Evolutionary conservation across 805 yeast genomes (phyloP), one percentile per base, ranked within the genome.

Genomic region (Pichia cabralensis): DNA sequence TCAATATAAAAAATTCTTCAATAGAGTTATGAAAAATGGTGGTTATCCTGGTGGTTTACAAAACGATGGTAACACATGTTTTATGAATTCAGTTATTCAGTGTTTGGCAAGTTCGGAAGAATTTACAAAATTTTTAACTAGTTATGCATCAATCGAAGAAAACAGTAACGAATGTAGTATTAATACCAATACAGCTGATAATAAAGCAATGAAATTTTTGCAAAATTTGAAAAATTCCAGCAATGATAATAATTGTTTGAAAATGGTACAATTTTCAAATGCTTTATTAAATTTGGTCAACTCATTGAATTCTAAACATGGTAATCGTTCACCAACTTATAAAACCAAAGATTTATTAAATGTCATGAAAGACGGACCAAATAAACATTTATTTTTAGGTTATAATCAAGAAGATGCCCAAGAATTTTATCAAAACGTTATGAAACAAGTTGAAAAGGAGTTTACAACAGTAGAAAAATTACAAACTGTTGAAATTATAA

Each of bases 401-500:
- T 84, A 84, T 52, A 85, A 83, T 50, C 97, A 88, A 59, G 96
- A 88, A 55, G 97, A 88, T 60, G 96, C 96, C 0, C 96, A 88
- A 57, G 97, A 88, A 55, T 88, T 88, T 50, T 88, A 88, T 61
- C 96, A 88, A 53, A 67, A 78, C 33, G 69, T 81, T 3, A 64
- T 82, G 67, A 65, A 71, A 27, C 73, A 79, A 37, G 60, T 82
- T 22, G 94, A 82, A 49, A 62, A 62, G 26, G 82, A 77, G 36
- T 55, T 60, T 54, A 55, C 63, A 59, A 36, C 38, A 21, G 15
- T 26, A 11, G 5, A 20, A 8, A 43, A 35, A 12, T 8, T 25
- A 53, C 53, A 52, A 45, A 40, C 43, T 48, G 19, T 47, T 30
- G 38, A 33, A 12, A 33, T 28, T 14, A 9, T 34, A 35, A 28